Evolutionary conservation across 305 asterid genomes (phyloP).

Genomic region (Fraxinus angustifolia): DNA sequence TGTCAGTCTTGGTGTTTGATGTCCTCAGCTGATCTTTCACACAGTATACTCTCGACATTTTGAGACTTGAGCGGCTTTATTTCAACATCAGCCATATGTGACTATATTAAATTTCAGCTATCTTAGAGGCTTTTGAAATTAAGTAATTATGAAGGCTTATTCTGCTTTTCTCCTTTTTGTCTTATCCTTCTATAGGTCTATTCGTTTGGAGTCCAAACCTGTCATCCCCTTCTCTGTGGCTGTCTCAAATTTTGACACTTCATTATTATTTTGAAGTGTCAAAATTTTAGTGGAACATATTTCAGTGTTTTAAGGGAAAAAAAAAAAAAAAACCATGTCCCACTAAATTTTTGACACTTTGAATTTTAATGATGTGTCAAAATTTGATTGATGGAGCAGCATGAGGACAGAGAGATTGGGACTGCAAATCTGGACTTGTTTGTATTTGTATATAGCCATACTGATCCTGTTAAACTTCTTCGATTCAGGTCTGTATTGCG

Average conservation of each 20-base stretch:
- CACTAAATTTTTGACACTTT: background rate
- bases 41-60: background rate
- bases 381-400: background rate
- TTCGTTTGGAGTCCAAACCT: background rate
- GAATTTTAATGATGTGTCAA: background rate
- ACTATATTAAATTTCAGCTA: background rate
- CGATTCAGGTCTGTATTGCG: constrained; percentile 66
- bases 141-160: background rate
- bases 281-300: background rate
- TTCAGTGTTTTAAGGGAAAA: background rate
- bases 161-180: background rate
- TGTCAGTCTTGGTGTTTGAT: background rate
- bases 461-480: constrained; percentile 17
- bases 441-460: background rate
- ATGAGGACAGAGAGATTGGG: background rate
- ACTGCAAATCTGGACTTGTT: background rate
- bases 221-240: background rate
- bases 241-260: background rate
- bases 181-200: background rate
- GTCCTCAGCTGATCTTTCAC: background rate
- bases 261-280: background rate
- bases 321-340: background rate
- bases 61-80: background rate
- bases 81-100: background rate
- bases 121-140: background rate